These are phyloP conservation scores for Plantago major DNA, from an alignment of 257 asterid genomes.

Conservation along the genomic window DNA sequence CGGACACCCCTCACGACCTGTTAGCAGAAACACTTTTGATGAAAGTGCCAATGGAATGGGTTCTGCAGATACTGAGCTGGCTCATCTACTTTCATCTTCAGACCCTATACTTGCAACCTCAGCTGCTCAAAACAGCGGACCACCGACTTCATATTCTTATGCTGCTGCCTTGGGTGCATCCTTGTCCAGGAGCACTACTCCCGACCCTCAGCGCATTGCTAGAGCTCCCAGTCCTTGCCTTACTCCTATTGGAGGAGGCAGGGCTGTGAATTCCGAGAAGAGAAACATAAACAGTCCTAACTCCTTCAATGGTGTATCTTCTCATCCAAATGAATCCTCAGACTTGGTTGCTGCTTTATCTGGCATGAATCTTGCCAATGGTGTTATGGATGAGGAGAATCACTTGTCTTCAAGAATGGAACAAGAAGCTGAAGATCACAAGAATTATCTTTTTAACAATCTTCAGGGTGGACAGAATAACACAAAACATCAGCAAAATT, in stretches of 20 bases:
- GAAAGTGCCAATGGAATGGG: conserved; percentile 43
- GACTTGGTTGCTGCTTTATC: conserved; percentile 83
- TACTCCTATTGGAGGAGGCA: conserved; percentile 84
- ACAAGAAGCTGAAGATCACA: conserved; percentile 40
- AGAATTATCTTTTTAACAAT: conserved; percentile 42
- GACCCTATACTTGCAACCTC: conserved; percentile 44
- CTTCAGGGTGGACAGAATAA: conserved; percentile 56
- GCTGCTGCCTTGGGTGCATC: conserved; percentile 92
- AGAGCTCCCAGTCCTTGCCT: conserved; percentile 93
- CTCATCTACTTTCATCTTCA: conserved; percentile 46
- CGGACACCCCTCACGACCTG: conserved; percentile 75
- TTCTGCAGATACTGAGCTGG: conserved; percentile 60
- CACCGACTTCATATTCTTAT: conserved; percentile 70
- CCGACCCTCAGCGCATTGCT: conserved; percentile 78
- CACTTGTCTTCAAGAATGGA: conserved; percentile 38
- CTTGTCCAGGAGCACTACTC: conserved; percentile 91
- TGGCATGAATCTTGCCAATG: conserved; percentile 73
- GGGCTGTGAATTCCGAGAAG: conserved; percentile 61
- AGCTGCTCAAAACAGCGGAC: conserved; percentile 44
- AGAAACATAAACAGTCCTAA: conserved; percentile 46
- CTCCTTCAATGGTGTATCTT: conserved; percentile 49
- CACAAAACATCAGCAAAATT: conserved; percentile 52
- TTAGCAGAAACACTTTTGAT: conserved; percentile 72
- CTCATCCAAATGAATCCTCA: conserved; percentile 50
- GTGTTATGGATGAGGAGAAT: conserved; percentile 40